Base-by-base conservation (phyloP, 2,329 filamentous ascomycete species). In the Bimuria novae-zelandiae region DNA sequence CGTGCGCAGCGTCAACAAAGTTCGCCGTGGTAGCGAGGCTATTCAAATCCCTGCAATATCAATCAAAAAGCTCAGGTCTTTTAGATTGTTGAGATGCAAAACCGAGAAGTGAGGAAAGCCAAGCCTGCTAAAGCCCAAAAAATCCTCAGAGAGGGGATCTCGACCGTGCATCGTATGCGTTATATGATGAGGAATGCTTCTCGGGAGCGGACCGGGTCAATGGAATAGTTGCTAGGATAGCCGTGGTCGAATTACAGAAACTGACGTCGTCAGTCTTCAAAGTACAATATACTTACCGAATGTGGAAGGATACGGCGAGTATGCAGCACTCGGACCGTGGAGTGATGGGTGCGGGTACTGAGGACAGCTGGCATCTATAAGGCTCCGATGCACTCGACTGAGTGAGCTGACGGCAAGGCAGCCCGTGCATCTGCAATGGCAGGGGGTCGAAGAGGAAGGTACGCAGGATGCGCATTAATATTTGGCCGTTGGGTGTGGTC, bases 181-280 rank as follows among this genome's bases (percentile, higher is more conserved):
- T 43, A 27, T 35, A 37, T 36, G 39, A 48, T 14, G 30, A 21
- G 14, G 40, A 32, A 37, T 29, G 22, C n/a, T 33, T 32, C 48
- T 52, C 30, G 30, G 35, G 25, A 22, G 12, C 36, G 21, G 52
- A 56, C 58, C 58, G 12, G 56, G 58, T 59, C 37, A 35, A 19
- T 53, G 58, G 58, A 46, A 40, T 46, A 43, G 37, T 21, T 42
- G 44, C 29, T 44, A 43, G 44, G 43, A 36, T 46, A 32, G 29
- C 16, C 21, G 14, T 25, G 30, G 21, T 36, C 17, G 8, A 8
- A 36, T 23, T 23, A n/a, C 25, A 33, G 27, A 19, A 40, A 16
- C 11, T 30, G 36, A 30, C 33, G 35, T 22, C 11, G 22, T 30
- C 27, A 12, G 16, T 17, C n/a, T 5, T 40, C n/a, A 17, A 36